A percentile compares a stretch with the other conserved stretches of the same genome.
Evolutionary conservation across 768 basidiomycete genomes (phyloP).

Genomic region (Tulasnella sp.): DNA sequence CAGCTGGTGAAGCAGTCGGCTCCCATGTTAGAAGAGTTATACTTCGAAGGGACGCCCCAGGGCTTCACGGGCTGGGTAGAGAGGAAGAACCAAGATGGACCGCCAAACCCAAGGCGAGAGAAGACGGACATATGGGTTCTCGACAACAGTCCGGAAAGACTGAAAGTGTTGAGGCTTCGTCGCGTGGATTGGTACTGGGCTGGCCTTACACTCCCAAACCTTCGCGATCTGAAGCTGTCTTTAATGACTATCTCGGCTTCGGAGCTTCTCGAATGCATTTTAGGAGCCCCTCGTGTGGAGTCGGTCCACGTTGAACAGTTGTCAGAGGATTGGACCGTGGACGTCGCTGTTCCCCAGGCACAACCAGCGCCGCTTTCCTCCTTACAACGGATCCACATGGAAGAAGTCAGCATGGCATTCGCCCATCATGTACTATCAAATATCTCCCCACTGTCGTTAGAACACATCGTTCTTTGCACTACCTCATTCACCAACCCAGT

Average conservation of each 20-base stretch:
- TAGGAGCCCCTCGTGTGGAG: not conserved
- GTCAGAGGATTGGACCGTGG: not conserved
- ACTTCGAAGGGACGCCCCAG: not conserved
- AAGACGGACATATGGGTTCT: not conserved
- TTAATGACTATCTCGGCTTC: not conserved
- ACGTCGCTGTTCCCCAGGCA: not conserved
- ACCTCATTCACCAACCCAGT: not conserved
- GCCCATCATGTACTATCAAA: not conserved
- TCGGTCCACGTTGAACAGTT: not conserved
- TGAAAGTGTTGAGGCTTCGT: not conserved
- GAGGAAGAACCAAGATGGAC: not conserved
- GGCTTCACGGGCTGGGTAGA: not conserved
- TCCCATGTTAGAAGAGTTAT: not conserved
- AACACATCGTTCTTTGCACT: not conserved
- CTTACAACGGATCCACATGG: not conserved
- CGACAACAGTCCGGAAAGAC: not conserved
- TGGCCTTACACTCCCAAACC: not conserved
- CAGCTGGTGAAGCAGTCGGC: not conserved
- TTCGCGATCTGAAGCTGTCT: not conserved
- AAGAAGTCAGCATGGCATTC: not conserved
- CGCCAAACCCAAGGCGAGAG: not conserved
- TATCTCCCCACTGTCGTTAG: not conserved
- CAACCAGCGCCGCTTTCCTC: not conserved
- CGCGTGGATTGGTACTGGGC: not conserved
- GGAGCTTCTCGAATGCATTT: not conserved